Conservation (phyloP, 192 early-diverging fungal species). For the Helicostylum pulchrum region DNA sequence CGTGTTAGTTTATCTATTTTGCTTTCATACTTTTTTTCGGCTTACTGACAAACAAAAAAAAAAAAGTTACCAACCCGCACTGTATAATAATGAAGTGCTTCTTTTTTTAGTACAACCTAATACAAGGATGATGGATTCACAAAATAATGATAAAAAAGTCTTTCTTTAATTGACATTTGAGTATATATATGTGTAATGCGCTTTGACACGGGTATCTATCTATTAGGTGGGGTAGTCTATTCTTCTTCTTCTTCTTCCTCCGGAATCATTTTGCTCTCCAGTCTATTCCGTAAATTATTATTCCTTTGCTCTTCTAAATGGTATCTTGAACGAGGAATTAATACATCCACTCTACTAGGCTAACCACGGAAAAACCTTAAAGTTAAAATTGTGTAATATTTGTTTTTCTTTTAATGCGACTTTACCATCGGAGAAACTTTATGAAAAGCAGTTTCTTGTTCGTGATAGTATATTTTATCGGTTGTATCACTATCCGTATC, state of each 20-base stretch:
- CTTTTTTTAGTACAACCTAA: no score
- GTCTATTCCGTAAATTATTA: neutral
- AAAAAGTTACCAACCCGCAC: no score
- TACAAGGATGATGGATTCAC: no score
- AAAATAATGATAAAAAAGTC: no score
- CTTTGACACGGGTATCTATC: neutral
- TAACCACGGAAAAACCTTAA: neutral
- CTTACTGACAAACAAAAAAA: no score
- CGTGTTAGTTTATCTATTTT: no score
- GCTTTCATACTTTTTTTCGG: no score
- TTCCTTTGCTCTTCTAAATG: neutral
- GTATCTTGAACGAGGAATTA: neutral
- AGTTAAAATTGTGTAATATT: neutral
- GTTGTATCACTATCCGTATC: neutral
- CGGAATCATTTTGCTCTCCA: constrained; percentile 28
- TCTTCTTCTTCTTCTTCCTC: constrained; percentile 38
- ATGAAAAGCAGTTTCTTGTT: neutral
- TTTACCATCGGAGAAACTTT: constrained; percentile 9
- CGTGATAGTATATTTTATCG: neutral
- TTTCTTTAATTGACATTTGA: neutral
- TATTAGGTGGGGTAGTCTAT: neutral
- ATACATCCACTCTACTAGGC: constrained; percentile 4
- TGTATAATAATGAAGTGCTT: no score
- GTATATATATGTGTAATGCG: constrained; percentile 1
- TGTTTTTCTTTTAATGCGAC: neutral